Conservation (phyloP, 768 basidiomycete species). For the Kwoniella newhampshirensis region DNA sequence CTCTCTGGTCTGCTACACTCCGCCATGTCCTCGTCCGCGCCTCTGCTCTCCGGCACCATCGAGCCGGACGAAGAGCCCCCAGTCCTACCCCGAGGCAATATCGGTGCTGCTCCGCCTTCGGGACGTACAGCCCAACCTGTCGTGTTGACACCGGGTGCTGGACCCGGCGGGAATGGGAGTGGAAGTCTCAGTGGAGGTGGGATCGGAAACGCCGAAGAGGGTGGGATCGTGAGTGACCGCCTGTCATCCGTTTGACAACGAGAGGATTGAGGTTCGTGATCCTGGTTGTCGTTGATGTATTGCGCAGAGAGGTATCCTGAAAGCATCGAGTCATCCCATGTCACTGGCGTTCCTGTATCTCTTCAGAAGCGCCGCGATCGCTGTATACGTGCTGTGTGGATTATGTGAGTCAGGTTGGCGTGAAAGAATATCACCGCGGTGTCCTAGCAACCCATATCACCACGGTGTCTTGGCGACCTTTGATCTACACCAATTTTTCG, state of each 20-base stretch:
- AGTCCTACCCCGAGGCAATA: slow-evolving; percentile 43
- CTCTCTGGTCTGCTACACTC: neutral
- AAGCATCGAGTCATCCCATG: slow-evolving; percentile 57
- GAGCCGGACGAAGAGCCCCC: slow-evolving; percentile 71
- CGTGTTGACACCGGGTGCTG: slow-evolving; percentile 40
- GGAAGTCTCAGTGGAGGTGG: slow-evolving; percentile 53
- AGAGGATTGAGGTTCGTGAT: slow-evolving; percentile 70
- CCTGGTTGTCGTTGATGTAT: slow-evolving; percentile 63
- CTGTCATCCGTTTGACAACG: slow-evolving; percentile 58
- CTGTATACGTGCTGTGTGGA: slow-evolving; percentile 90
- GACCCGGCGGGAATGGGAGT: neutral
- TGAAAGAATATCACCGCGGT: too few relatives aligned
- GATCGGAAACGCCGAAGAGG: slow-evolving; percentile 68
- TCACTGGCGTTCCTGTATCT: slow-evolving; percentile 84
- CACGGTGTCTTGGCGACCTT: too few relatives aligned
- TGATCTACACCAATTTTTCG: too few relatives aligned
- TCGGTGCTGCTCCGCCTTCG: slow-evolving; percentile 49
- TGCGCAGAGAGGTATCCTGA: slow-evolving; percentile 41
- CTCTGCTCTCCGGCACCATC: slow-evolving; percentile 69
- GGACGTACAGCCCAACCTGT: slow-evolving; percentile 55
- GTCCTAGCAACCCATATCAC: too few relatives aligned
- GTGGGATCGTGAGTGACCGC: slow-evolving; percentile 59
- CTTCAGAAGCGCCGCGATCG: slow-evolving; percentile 83
- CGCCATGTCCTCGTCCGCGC: slow-evolving; percentile 54
- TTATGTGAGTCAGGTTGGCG: slow-evolving; percentile 55